Percentiles rank a stretch among this genome's conserved stretches.
Conservation (phyloP, 2,329 filamentous ascomycete species). For the Trichophaea hybrida region DNA sequence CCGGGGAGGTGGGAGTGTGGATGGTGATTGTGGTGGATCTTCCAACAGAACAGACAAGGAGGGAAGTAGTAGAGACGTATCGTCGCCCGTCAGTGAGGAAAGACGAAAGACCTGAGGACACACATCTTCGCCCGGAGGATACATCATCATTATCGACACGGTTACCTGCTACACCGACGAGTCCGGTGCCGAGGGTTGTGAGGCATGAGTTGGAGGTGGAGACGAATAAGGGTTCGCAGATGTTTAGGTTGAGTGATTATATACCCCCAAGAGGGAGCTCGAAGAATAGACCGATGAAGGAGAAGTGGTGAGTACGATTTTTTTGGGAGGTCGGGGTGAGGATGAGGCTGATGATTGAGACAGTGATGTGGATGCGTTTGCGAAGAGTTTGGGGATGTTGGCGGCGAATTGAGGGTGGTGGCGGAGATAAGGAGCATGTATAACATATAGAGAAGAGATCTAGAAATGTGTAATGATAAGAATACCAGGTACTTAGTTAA, state of each 20-base stretch:
- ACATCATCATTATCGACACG: not conserved
- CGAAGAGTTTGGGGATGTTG: not conserved
- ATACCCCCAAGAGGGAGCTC: not conserved
- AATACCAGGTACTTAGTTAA: no score
- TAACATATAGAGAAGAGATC: not conserved
- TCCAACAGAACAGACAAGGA: not conserved
- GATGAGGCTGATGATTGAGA: not conserved
- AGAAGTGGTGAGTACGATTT: not conserved
- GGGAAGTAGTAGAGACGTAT: not conserved
- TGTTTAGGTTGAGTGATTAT: not conserved
- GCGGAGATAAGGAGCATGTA: not conserved
- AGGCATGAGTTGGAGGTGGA: not conserved
- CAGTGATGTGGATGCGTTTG: constrained; percentile 2
- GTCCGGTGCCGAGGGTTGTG: not conserved
- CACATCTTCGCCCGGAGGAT: not conserved
- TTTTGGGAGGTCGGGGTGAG: not conserved
- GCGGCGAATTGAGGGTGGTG: not conserved
- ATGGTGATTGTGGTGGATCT: constrained; percentile 57
- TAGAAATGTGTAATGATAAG: no score
- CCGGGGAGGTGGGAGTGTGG: constrained; percentile 59
- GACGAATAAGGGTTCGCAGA: not conserved
- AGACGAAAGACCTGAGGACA: not conserved
- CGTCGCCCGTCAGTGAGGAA: not conserved
- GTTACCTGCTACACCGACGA: not conserved
- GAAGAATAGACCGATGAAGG: not conserved